phyloP scores from a whole-genome alignment of 2,329 filamentous ascomycete genomes.

The Phoma herbarum region DNA sequence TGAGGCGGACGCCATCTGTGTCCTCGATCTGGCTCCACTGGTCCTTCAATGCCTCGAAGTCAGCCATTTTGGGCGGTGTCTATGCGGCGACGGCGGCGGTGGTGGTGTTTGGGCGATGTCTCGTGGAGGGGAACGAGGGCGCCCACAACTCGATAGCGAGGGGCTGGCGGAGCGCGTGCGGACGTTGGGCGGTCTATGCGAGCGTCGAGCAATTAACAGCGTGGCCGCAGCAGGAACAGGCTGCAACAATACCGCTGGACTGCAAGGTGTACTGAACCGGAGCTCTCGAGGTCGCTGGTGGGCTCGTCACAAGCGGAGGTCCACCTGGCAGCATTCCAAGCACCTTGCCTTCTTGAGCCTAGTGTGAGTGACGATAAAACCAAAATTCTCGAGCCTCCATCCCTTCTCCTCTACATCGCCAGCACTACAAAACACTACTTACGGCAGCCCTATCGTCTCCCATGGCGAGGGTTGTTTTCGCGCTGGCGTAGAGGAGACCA shows the following conservation, averaged over 20 bases:
- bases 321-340: constrained; percentile 18
- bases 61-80: constrained; percentile 66
- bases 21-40: constrained; percentile 98
- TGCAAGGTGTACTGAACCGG: constrained; percentile 38
- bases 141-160: constrained; percentile 45
- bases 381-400: constrained; percentile 48
- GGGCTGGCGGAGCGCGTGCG: constrained; percentile 30
- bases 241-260: constrained; percentile 33
- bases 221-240: constrained; percentile 28
- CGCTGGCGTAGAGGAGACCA: constrained; percentile 71
- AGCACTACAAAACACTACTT: constrained; percentile 68
- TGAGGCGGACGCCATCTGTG: constrained; percentile 91
- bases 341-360: constrained; percentile 35
- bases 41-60: constrained; percentile 92
- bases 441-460: constrained; percentile 60
- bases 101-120: constrained; percentile 26
- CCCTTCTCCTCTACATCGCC: constrained; percentile 60
- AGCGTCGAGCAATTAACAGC: constrained; percentile 24
- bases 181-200: constrained; percentile 9
- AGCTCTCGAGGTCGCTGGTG: constrained; percentile 26
- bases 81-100: constrained; percentile 26
- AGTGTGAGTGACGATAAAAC: constrained; percentile 35
- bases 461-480: constrained; percentile 69
- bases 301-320: constrained; percentile 39
- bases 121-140: constrained; percentile 42